Percentiles rank a stretch among this genome's conserved stretches.
Evolutionary conservation across 768 basidiomycete genomes (phyloP).

Genomic region (Mycena capillaripes): DNA sequence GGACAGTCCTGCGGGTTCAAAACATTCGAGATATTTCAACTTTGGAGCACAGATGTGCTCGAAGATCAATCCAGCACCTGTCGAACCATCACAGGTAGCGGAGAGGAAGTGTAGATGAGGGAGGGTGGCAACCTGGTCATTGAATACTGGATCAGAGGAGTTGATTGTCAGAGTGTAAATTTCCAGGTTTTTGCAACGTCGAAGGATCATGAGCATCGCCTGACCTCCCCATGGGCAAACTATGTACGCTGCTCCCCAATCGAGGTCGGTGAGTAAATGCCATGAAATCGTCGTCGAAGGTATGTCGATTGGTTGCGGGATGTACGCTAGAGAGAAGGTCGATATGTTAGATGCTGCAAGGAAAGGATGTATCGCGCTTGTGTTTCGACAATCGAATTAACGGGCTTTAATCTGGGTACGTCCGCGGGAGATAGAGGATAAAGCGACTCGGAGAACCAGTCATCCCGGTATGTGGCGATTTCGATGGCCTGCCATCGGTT

Average conservation of each 20-base stretch:
- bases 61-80: neutral
- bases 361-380: neutral
- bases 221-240: neutral
- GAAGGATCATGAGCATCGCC: neutral
- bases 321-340: neutral
- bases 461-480: neutral
- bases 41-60: neutral
- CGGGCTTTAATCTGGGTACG: neutral
- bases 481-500: neutral
- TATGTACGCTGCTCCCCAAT: neutral
- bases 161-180: neutral
- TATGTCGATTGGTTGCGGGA: neutral
- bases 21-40: neutral
- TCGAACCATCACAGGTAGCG: neutral
- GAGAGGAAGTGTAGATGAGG: neutral
- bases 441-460: neutral
- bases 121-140: neutral
- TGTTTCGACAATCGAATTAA: neutral
- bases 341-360: neutral
- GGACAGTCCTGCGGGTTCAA: neutral
- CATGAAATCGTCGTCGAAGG: neutral
- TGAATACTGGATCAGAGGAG: neutral
- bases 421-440: neutral
- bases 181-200: constrained; percentile 1
- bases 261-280: neutral